Base-by-base conservation (phyloP, 2,329 filamentous ascomycete genomes). In the Cucurbitaria berberidis region DNA sequence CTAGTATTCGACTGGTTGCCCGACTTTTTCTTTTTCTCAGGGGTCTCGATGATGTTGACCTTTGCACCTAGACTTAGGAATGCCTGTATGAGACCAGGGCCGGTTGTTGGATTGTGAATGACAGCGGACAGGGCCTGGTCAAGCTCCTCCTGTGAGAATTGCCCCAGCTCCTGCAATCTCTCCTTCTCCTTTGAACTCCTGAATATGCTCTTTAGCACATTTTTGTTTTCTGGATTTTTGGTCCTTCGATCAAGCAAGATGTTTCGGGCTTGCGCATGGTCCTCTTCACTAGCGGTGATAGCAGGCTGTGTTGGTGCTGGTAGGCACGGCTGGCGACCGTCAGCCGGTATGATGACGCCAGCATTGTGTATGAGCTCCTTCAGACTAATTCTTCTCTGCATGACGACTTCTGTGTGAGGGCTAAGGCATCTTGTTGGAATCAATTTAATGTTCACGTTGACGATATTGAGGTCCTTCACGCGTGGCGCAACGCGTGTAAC, bases 171-270 rank as follows among this genome's bases (percentile, higher is more conserved):
- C 24, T 65, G 65, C 11, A 62, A 57, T 51, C 67, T 72, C 10
- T 70, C 69, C 52, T 74, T 74, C 34, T 71, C 68, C 52, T 72
- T 73, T 4, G 72, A 70, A 27, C 65, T 70, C 40, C 62, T 68
- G 57, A 74, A 74, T 7, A 74, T 68, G 36, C 62, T 66, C 55
- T 73, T 74, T 47, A 74, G 49, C 34, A 71, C 62, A 42, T 66
- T 67, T 40, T 64, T 64, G 53, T 63, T 69, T 32, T 70, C 68
- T 36, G 68, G 67, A 18, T 64, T 63, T 21, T 63, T 70, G 19
- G 60, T 61, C 32, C 71, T 63, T 43, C 70, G 67, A 5, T 70
- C 64, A 22, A 72, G 60, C 9, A 74, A 54, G 6, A 74, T 57
- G n/a, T 59, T 60, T 40, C 66, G 64, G 19, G 71, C 72, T 51